Evolutionary conservation across 768 basidiomycete species (phyloP).

Genomic region (Favolaschia claudopus): DNA sequence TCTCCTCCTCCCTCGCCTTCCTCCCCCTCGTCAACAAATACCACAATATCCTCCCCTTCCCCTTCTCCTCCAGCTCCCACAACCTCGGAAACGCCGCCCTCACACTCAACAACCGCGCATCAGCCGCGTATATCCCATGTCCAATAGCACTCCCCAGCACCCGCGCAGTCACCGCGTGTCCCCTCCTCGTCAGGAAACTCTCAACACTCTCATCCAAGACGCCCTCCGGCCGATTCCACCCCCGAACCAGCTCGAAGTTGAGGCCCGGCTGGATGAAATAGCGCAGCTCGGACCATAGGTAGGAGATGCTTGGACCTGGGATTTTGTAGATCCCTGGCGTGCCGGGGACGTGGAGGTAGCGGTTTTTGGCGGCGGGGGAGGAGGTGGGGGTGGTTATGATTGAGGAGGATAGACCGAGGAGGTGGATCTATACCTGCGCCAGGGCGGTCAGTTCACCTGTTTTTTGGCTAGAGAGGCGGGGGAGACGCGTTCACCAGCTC

Average conservation of each 20-base stretch:
- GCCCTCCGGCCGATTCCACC: constrained; percentile 46
- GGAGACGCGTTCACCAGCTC: constrained; percentile 68
- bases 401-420: constrained; percentile 65
- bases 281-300: constrained; percentile 49
- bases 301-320: constrained; percentile 49
- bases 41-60: constrained; percentile 73
- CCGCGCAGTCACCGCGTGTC: constrained; percentile 76
- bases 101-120: constrained; percentile 76
- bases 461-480: neutral
- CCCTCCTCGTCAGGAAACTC: constrained; percentile 74
- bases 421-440: constrained; percentile 72
- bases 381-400: constrained; percentile 72
- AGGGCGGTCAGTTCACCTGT: constrained; percentile 16
- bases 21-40: constrained; percentile 53
- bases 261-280: constrained; percentile 59
- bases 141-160: constrained; percentile 82
- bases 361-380: constrained; percentile 77
- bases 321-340: constrained; percentile 59
- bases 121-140: constrained; percentile 94
- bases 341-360: constrained; percentile 71
- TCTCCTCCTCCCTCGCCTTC: constrained; percentile 13
- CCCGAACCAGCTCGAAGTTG: constrained; percentile 65
- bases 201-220: constrained; percentile 82
- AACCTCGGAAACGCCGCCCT: constrained; percentile 79
- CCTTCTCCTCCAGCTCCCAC: constrained; percentile 72